These are phyloP conservation scores for Berberis vulgaris DNA, from an alignment of 164 flowering plant genomes.

Conservation along the genomic window DNA sequence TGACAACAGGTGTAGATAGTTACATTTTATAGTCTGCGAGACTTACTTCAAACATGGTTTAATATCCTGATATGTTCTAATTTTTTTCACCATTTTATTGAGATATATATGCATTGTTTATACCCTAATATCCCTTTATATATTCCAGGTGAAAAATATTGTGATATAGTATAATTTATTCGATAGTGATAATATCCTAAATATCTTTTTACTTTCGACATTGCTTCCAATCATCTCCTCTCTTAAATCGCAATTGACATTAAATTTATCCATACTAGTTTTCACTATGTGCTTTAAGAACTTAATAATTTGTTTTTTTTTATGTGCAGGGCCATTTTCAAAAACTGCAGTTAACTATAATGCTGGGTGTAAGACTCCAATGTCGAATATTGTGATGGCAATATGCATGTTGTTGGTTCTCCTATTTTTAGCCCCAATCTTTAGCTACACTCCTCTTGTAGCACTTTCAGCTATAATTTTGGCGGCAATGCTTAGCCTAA, in stretches of 20 bases:
- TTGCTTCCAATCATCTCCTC: no score
- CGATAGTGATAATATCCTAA: no score
- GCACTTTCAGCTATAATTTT: constrained; percentile 79
- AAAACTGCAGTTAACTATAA: constrained; percentile 90
- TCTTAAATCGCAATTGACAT: no score
- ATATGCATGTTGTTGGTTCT: constrained; percentile 79
- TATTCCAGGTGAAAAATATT: no score
- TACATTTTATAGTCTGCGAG: background rate
- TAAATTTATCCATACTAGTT: no score
- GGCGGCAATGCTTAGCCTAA: constrained; percentile 78
- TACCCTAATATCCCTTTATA: background rate
- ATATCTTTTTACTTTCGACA: no score
- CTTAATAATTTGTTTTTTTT: background rate
- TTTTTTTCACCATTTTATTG: no score
- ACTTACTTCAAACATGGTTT: no score
- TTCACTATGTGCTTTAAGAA: background rate
- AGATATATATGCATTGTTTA: background rate
- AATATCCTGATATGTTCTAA: no score
- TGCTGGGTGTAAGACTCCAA: constrained; percentile 83
- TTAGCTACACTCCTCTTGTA: constrained; percentile 84
- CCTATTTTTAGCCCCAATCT: constrained; percentile 85
- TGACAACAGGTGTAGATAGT: constrained; percentile 60
- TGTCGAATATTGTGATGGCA: constrained; percentile 87
- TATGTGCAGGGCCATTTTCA: constrained; percentile 69
- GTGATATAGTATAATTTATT: no score